Conservation (phyloP, 768 basidiomycete species). For the Leccinum broughii region DNA sequence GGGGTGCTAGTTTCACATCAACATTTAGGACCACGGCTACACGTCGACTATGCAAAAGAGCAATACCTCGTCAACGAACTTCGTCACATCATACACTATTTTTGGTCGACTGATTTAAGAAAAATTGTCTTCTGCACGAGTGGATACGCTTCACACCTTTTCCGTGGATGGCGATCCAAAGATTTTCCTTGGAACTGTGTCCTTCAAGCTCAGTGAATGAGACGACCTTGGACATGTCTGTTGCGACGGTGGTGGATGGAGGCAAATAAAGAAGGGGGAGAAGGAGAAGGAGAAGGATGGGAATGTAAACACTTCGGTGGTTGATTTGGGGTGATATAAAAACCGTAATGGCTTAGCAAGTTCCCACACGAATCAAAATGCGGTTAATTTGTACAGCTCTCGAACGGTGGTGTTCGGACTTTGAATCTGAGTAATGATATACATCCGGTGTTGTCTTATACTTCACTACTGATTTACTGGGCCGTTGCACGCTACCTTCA, state of each 20-base stretch:
- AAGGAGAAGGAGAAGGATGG: slow-evolving; percentile 2
- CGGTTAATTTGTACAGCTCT: neutral
- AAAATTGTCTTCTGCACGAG: neutral
- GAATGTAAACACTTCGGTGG: slow-evolving; percentile 3
- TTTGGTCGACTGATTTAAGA: slow-evolving; percentile 8
- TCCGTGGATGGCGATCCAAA: slow-evolving; percentile 82
- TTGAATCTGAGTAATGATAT: neutral
- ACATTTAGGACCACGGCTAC: neutral
- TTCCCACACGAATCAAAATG: slow-evolving; percentile 28
- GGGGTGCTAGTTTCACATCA: slow-evolving; percentile 63
- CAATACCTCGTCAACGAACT: slow-evolving; percentile 91
- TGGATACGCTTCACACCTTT: slow-evolving; percentile 56
- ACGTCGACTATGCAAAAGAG: neutral
- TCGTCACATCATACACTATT: slow-evolving; percentile 89
- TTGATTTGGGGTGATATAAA: slow-evolving; percentile 13
- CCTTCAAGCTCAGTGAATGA: slow-evolving; percentile 76
- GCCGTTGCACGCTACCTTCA: neutral
- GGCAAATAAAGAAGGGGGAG: slow-evolving; percentile 15
- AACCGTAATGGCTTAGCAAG: slow-evolving; percentile 23
- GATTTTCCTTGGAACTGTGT: slow-evolving; percentile 69
- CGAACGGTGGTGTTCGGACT: neutral
- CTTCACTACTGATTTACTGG: neutral
- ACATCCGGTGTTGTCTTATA: neutral
- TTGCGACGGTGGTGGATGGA: slow-evolving; percentile 10
- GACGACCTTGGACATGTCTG: slow-evolving; percentile 52